These are phyloP conservation scores for Trichothecium roseum DNA, from an alignment of 2,329 filamentous ascomycete species.

Conservation along the genomic window DNA sequence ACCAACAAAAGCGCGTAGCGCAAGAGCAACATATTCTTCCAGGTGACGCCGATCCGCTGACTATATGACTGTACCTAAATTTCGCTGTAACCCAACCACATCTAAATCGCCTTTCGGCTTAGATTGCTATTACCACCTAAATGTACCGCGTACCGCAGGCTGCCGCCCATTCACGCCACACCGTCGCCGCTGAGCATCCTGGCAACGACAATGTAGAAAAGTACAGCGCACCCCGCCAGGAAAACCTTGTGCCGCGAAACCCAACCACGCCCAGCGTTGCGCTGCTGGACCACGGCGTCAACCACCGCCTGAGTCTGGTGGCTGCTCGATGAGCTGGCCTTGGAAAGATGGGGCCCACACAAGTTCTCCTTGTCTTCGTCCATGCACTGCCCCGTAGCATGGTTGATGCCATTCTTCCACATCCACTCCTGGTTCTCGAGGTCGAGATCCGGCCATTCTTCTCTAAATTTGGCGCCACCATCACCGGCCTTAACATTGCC, in stretches of 20 bases:
- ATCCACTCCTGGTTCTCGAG: slow-evolving; percentile 90
- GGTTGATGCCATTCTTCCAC: slow-evolving; percentile 69
- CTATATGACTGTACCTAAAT: neutral
- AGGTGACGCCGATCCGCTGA: neutral
- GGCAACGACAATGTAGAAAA: slow-evolving; percentile 75
- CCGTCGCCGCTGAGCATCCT: slow-evolving; percentile 51
- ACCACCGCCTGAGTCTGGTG: slow-evolving; percentile 60
- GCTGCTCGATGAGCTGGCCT: slow-evolving; percentile 46
- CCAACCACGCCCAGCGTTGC: slow-evolving; percentile 77
- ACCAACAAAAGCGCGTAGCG: no score
- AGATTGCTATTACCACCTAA: slow-evolving; percentile 5
- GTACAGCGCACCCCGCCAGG: slow-evolving; percentile 58
- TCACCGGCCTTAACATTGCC: slow-evolving; percentile 88
- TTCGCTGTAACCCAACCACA: no score
- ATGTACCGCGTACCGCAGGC: neutral
- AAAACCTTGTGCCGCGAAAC: slow-evolving; percentile 68
- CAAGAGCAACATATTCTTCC: neutral
- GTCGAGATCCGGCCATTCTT: slow-evolving; percentile 85
- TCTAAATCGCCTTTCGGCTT: slow-evolving; percentile 1
- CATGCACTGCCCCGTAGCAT: slow-evolving; percentile 55
- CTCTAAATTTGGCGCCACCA: slow-evolving; percentile 78
- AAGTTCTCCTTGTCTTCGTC: slow-evolving; percentile 38
- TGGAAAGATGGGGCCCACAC: slow-evolving; percentile 45
- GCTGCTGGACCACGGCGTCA: slow-evolving; percentile 65
- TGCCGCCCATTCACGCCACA: slow-evolving; percentile 1